Conservation (phyloP, 495 filamentous ascomycete genomes). For the Hypoxylon lienhwacheense region DNA sequence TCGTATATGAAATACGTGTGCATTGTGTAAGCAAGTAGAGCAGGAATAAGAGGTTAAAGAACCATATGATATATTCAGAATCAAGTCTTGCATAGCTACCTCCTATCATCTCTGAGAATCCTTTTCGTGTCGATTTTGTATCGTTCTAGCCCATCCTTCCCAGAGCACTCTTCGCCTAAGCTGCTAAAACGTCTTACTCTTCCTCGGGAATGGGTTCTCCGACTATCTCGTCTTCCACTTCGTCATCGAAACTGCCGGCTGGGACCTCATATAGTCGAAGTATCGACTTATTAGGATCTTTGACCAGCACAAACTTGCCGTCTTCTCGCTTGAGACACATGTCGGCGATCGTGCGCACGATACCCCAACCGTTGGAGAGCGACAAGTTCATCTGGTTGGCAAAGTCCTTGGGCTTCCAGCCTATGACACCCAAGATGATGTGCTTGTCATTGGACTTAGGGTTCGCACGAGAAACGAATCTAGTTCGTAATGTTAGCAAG, state of each 20-base stretch:
- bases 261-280: constrained; percentile 93
- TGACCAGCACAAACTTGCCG: constrained; percentile 70
- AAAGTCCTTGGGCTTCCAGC: constrained; percentile 96
- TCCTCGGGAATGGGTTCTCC: constrained; percentile 40
- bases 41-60: not conserved
- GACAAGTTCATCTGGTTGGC: constrained; percentile 97
- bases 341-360: constrained; percentile 94
- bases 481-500: constrained; percentile 43
- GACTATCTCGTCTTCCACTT: constrained; percentile 45
- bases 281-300: constrained; percentile 95
- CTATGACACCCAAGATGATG: constrained; percentile 91
- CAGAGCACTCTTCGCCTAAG: not conserved
- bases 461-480: constrained; percentile 90
- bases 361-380: constrained; percentile 96
- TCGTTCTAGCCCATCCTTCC: not conserved
- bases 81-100: not conserved
- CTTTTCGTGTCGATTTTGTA: too few species aligned
- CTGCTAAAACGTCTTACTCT: constrained; percentile 25
- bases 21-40: not conserved
- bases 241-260: constrained; percentile 75
- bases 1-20: not conserved
- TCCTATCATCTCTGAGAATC: too few species aligned
- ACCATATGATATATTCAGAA: constrained; percentile 1
- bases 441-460: constrained; percentile 87
- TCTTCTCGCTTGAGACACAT: constrained; percentile 76